Base-by-base conservation (phyloP, 1,139 yeast species). In the Taphrina populina region DNA sequence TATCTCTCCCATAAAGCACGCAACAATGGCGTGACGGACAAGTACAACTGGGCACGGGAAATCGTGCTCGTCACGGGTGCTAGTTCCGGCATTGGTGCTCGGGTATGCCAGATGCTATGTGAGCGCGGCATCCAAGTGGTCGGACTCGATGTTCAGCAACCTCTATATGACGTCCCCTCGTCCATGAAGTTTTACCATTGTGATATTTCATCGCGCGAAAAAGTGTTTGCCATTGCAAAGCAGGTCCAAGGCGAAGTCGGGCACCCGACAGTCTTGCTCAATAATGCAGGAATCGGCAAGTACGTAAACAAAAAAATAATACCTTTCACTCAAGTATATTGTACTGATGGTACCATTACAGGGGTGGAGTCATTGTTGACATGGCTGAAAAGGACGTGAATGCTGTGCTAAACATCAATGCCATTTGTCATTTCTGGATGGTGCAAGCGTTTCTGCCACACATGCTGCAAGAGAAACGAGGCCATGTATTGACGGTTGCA, bases 11-110 rank as follows among this genome's bases (percentile, higher is more conserved):
- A 40, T 11, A 39, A 39, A 40, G 54, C 54, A 23, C 54, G 54
- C 8, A 49, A 49, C 17, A 49, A 49, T 21, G 54, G 54, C 8
- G 39, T 34, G 4, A 17, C 27, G 29, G 49, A 52, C 41, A 15
- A 13, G 40, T 41, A 52, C 32, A 35, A 40, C 24, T 52, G 56
- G 56, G 21, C 53, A 8, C 24, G 39, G 24, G 88, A 85, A 63
- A 71, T 84, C 8, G 84, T 82, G 0, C 69, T 88, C 13, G 72
- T 90, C 24, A 88, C 96, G 0, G 96, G 96, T 0, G 96, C 96
- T 0, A 66, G 78, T 1, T 71, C 80, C 0, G 96, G 96, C 0
- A 72, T 90, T 20, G 96, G 96, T 0, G 70, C 70, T 40, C 84
- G 81, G 58, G 63, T 88, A n/a, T 85, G 77, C 0, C 62, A 63